Conservation (phyloP, 495 filamentous ascomycete genomes). For the Talaromyces liani region DNA sequence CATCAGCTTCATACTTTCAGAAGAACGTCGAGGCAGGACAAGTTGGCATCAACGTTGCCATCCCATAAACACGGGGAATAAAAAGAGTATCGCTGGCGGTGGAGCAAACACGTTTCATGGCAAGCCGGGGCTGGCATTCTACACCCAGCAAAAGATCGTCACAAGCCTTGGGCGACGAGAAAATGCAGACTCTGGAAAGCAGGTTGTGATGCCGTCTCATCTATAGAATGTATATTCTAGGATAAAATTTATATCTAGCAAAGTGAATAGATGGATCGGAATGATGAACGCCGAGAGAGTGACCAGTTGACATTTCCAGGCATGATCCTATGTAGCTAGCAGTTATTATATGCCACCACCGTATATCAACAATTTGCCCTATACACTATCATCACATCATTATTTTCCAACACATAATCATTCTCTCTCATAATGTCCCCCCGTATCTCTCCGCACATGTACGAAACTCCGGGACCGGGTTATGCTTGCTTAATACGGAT, state of each 20-base stretch:
- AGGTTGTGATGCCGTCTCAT: conserved; percentile 78
- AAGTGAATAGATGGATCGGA: too few species aligned
- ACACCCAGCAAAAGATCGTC: conserved; percentile 81
- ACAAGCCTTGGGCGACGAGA: conserved; percentile 71
- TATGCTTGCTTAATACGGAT: too few species aligned
- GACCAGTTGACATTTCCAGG: too few species aligned
- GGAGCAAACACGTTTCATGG: conserved; percentile 83
- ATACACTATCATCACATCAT: too few species aligned
- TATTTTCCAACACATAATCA: too few species aligned
- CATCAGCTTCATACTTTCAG: conserved; percentile 54
- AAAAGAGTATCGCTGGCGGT: conserved; percentile 63
- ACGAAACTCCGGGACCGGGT: too few species aligned
- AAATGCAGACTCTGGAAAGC: conserved; percentile 68
- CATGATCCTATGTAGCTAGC: too few species aligned
- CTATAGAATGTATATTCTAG: conserved; percentile 1
- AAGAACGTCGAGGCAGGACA: conserved; percentile 67
- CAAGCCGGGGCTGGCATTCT: conserved; percentile 68
- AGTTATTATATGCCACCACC: too few species aligned
- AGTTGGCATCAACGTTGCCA: conserved; percentile 66
- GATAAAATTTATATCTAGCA: not conserved
- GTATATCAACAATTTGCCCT: too few species aligned
- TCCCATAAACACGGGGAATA: conserved; percentile 16
- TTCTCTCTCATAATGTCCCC: too few species aligned
- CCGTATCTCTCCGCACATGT: too few species aligned
- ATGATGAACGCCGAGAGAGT: too few species aligned